Percentiles rank a stretch among this genome's conserved stretches.
Evolutionary conservation across 139 green algal genomes (phyloP).

Genomic region (Chlamydomonas sp.): DNA sequence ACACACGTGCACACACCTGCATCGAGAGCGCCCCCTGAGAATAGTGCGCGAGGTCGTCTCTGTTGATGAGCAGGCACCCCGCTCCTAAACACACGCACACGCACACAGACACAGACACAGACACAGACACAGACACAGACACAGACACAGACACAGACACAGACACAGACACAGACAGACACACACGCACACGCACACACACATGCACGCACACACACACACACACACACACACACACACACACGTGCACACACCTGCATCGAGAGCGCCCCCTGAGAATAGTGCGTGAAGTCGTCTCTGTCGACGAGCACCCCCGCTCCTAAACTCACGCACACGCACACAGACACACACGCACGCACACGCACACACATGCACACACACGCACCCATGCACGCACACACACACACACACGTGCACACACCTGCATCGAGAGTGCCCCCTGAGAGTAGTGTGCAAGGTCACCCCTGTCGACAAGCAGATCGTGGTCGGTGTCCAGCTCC

Average conservation of each 20-base stretch:
- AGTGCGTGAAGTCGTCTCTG: not conserved
- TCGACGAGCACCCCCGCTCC: not conserved
- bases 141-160: no score
- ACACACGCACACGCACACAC: no score
- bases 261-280: conserved; percentile 56
- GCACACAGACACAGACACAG: no score
- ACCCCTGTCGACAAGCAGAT: conserved; percentile 88
- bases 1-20: conserved; percentile 84
- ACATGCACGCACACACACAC: no score
- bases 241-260: conserved; percentile 91
- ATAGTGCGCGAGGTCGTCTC: conserved; percentile 84
- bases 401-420: conserved; percentile 76
- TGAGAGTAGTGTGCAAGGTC: conserved; percentile 94
- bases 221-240: conserved; percentile 3
- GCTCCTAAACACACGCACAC: no score
- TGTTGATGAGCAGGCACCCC: no score
- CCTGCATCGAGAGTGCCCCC: conserved; percentile 78
- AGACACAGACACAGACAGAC: no score
- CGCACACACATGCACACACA: not conserved
- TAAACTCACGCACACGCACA: not conserved
- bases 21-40: conserved; percentile 87
- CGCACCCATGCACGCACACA: not conserved
- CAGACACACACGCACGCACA: no score
- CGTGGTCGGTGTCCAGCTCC: conserved; percentile 97
- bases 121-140: no score